Conservation (phyloP, 768 basidiomycete species). For the Boletus fagicola region DNA sequence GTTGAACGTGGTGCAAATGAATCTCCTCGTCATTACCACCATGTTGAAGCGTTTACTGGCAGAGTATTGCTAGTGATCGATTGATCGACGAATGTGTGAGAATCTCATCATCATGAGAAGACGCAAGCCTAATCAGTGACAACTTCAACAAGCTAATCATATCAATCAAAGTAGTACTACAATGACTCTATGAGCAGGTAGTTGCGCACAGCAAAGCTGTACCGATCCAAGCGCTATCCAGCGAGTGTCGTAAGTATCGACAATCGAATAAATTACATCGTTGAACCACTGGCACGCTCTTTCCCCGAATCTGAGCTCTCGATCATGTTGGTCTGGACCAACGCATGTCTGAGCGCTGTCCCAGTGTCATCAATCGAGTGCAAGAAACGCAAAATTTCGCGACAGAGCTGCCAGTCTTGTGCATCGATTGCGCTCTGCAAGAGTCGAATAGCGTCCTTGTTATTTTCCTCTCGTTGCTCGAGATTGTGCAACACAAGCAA, state of each 20-base stretch:
- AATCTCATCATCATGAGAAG: not conserved
- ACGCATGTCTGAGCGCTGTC: slow-evolving; percentile 57
- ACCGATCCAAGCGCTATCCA: not conserved
- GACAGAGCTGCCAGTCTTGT: slow-evolving; percentile 87
- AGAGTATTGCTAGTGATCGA: not conserved
- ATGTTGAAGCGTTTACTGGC: not conserved
- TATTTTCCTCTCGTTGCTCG: slow-evolving; percentile 79
- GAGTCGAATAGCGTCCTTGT: slow-evolving; percentile 77
- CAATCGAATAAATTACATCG: slow-evolving; percentile 4
- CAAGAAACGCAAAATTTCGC: slow-evolving; percentile 88
- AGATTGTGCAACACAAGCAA: slow-evolving; percentile 91
- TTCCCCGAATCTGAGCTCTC: slow-evolving; percentile 4
- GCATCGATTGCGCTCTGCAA: slow-evolving; percentile 71
- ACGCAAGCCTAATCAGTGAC: not conserved
- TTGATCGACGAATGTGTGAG: not conserved
- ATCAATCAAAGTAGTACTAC: not conserved
- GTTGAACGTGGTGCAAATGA: slow-evolving; percentile 5
- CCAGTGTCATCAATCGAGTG: slow-evolving; percentile 91
- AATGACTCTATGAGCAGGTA: too few species aligned
- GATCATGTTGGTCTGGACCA: slow-evolving; percentile 49
- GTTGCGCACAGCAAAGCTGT: not conserved
- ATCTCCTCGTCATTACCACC: slow-evolving; percentile 16
- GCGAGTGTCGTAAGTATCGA: not conserved
- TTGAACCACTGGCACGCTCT: not conserved
- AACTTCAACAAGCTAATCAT: not conserved